phyloP scores from a whole-genome alignment of 2,329 filamentous ascomycete species.

The Verticillium tricorpus region DNA sequence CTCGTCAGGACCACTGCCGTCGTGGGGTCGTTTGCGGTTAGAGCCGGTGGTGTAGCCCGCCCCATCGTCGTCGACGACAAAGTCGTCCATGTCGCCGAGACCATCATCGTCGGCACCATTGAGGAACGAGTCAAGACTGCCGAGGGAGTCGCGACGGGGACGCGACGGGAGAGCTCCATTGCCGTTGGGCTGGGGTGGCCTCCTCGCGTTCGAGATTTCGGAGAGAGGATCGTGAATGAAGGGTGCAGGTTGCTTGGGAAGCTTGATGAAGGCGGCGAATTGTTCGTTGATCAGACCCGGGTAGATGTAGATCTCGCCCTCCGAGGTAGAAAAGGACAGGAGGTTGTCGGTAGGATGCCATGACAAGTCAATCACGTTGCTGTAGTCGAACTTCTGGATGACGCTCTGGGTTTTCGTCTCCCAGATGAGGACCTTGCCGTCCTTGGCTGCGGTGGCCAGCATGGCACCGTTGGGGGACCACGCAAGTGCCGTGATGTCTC shows the following conservation, averaged over 20 bases:
- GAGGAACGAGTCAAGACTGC: slow-evolving; percentile 81
- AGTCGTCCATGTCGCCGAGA: slow-evolving; percentile 63
- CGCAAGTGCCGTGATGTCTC: slow-evolving; percentile 78
- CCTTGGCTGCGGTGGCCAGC: slow-evolving; percentile 65
- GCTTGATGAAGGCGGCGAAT: slow-evolving; percentile 49
- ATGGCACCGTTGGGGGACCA: slow-evolving; percentile 96
- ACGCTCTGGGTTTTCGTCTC: slow-evolving; percentile 83
- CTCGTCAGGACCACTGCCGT: slow-evolving; percentile 36
- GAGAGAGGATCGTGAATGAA: slow-evolving; percentile 77
- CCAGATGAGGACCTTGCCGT: slow-evolving; percentile 75
- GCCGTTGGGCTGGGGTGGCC: slow-evolving; percentile 36
- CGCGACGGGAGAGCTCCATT: slow-evolving; percentile 10
- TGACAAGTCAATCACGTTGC: slow-evolving; percentile 76
- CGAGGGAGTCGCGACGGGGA: slow-evolving; percentile 59
- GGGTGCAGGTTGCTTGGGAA: slow-evolving; percentile 68
- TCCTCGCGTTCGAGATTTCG: slow-evolving; percentile 63
- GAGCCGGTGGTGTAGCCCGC: slow-evolving; percentile 72
- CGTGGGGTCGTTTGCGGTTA: slow-evolving; percentile 39
- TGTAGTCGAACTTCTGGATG: slow-evolving; percentile 71
- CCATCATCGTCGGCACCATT: slow-evolving; percentile 45
- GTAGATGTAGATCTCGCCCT: slow-evolving; percentile 91
- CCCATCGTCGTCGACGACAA: slow-evolving; percentile 92
- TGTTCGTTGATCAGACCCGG: slow-evolving; percentile 62
- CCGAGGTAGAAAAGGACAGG: slow-evolving; percentile 84
- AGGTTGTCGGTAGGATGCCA: slow-evolving; percentile 93